Percentiles rank a stretch among this genome's conserved stretches.
phyloP scores from a whole-genome alignment of 2,329 filamentous ascomycete species.

The Phoma herbarum region DNA sequence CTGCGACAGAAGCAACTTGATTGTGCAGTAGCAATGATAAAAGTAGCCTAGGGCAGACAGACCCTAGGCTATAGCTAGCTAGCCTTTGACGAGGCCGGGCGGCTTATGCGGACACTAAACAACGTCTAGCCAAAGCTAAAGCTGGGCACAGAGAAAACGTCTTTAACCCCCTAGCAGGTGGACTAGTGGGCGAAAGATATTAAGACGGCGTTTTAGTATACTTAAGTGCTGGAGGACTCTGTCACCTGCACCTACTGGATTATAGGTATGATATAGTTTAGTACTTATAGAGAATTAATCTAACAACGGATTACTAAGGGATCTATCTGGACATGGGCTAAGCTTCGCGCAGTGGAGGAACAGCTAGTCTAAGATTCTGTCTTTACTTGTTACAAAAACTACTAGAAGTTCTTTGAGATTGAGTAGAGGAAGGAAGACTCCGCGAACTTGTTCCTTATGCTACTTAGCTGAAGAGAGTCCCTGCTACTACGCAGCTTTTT shows the following conservation, averaged over 20 bases:
- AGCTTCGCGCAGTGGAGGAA: neutral
- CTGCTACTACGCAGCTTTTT: neutral
- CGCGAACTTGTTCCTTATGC: neutral
- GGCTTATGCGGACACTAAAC: neutral
- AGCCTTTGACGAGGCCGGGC: neutral
- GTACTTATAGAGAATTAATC: constrained; percentile 2
- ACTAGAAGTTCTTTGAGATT: neutral
- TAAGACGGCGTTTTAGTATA: constrained; percentile 4
- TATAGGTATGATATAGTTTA: constrained; percentile 10
- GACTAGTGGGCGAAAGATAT: constrained; percentile 12
- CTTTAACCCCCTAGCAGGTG: constrained; percentile 6
- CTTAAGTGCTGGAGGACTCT: constrained; percentile 1
- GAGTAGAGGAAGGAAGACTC: neutral
- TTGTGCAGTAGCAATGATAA: neutral
- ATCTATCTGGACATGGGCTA: constrained; percentile 2
- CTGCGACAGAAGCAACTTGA: neutral
- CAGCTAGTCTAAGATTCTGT: constrained; percentile 1
- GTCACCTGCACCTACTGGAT: constrained; percentile 2
- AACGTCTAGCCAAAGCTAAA: constrained; percentile 5
- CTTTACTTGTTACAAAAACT: constrained; percentile 1
- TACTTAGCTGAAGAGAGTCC: neutral
- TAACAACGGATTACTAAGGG: constrained; percentile 2
- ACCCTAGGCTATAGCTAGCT: neutral
- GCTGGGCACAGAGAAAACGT: neutral
- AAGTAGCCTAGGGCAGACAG: neutral